Conservation (phyloP, 1,284 basidiomycete genomes). For the Lentinula novae-zelandiae region DNA sequence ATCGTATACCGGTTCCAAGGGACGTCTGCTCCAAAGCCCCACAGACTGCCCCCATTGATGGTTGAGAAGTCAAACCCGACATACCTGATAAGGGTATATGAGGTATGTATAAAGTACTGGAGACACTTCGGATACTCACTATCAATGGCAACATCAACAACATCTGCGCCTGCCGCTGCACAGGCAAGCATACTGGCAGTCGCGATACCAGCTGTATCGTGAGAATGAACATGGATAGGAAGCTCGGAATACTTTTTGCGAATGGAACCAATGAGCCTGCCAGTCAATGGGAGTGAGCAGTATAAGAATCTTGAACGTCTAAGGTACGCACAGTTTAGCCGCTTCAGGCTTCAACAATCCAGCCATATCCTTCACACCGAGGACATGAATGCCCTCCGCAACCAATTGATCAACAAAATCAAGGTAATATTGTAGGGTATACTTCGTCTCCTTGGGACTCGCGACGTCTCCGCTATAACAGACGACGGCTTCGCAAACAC, state of each 20-base stretch:
- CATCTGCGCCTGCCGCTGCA: constrained; percentile 94
- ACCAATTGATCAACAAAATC: constrained; percentile 95
- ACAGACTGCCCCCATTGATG: constrained; percentile 96
- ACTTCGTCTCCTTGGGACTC: constrained; percentile 94
- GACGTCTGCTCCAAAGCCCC: constrained; percentile 93
- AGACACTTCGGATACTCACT: constrained; percentile 46
- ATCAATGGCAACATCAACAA: constrained; percentile 98
- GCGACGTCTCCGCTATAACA: constrained; percentile 99
- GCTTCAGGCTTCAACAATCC: constrained; percentile 95
- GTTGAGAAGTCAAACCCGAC: constrained; percentile 98
- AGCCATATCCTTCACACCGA: constrained; percentile 99
- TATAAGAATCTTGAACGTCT: constrained; percentile 7
- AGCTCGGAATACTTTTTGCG: constrained; percentile 96
- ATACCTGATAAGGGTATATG: constrained; percentile 57
- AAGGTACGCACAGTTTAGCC: constrained; percentile 68
- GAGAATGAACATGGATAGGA: constrained; percentile 99
- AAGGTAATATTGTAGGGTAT: constrained; percentile 97
- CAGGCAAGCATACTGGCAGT: constrained; percentile 95
- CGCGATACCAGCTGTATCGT: constrained; percentile 99
- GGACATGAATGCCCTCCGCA: constrained; percentile 92
- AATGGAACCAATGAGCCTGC: constrained; percentile 89
- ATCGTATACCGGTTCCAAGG: constrained; percentile 95
- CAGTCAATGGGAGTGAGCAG: not conserved
- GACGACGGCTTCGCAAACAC: constrained; percentile 96
- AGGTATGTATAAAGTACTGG: constrained; percentile 18